phyloP scores from a whole-genome alignment of 768 basidiomycete species.

The Mycena sanguinolenta region DNA sequence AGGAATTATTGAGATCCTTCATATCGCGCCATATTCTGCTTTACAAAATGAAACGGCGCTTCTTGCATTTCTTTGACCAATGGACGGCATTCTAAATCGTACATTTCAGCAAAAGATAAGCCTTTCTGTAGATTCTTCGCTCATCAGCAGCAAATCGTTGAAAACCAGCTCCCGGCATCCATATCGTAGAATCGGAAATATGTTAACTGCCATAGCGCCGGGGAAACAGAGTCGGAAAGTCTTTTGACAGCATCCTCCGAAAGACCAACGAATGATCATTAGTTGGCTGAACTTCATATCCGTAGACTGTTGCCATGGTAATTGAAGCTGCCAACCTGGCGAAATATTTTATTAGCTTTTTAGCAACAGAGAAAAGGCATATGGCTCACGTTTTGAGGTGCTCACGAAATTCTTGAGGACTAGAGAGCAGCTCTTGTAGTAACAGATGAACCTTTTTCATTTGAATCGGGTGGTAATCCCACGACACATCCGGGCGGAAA shows the following conservation, averaged over 20 bases:
- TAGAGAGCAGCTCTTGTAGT: no score
- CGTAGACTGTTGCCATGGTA: slow-evolving; percentile 20
- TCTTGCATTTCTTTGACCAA: slow-evolving; percentile 17
- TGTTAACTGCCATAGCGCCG: slow-evolving; percentile 43
- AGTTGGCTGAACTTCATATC: no score
- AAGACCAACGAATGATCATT: slow-evolving; percentile 40
- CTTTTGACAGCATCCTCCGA: slow-evolving; percentile 38
- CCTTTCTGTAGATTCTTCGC: background rate
- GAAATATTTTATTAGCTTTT: no score
- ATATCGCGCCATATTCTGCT: slow-evolving; percentile 16
- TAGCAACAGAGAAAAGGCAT: no score
- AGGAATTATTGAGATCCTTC: background rate
- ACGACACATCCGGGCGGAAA: no score
- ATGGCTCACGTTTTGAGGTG: no score
- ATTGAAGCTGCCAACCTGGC: slow-evolving; percentile 1
- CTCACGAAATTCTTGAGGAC: no score
- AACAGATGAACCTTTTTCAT: no score
- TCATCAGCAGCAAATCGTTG: slow-evolving; percentile 35
- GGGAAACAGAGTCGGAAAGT: slow-evolving; percentile 34
- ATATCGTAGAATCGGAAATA: slow-evolving; percentile 49
- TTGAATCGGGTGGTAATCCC: no score
- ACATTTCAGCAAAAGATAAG: background rate
- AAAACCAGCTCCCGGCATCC: slow-evolving; percentile 42
- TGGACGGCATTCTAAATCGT: slow-evolving; percentile 18
- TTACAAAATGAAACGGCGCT: slow-evolving; percentile 24